A percentile compares a stretch with the other conserved stretches of the same genome.
phyloP scores from a whole-genome alignment of 2,329 filamentous ascomycete species.

The Dendryphion nanum region DNA sequence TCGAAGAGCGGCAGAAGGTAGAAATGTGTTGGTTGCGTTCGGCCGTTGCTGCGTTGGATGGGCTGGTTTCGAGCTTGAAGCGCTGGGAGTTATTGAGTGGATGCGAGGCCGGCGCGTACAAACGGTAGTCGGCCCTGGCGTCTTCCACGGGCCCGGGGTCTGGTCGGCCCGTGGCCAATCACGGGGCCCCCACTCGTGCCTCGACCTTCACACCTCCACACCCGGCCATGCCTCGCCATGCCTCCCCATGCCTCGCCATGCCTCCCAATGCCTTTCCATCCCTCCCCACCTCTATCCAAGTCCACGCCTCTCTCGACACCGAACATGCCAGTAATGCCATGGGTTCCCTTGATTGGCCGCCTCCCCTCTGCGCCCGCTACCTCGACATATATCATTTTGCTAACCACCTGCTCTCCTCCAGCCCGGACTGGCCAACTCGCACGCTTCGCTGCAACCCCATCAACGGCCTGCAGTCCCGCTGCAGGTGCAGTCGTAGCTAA shows the following conservation, averaged over 20 bases:
- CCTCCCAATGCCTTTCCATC: not conserved
- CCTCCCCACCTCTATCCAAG: not conserved
- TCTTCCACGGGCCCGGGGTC: no score
- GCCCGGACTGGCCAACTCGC: conserved; percentile 12
- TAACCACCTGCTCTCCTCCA: conserved; percentile 10
- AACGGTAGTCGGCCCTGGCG: not conserved
- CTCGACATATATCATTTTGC: conserved; percentile 7
- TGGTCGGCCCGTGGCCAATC: no score
- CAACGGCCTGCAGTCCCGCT: conserved; percentile 4
- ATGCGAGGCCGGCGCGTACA: conserved; percentile 5
- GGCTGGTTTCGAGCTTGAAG: conserved; percentile 6
- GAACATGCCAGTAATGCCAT: conserved; percentile 8
- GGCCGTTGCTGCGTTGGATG: no score
- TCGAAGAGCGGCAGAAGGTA: no score
- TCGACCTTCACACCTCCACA: not conserved
- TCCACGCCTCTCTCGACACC: not conserved
- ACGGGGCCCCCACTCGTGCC: not conserved
- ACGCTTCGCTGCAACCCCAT: conserved; percentile 2
- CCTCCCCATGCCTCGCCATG: conserved; percentile 1
- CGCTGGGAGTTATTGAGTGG: conserved; percentile 11
- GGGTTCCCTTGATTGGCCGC: conserved; percentile 6
- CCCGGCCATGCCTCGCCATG: not conserved
- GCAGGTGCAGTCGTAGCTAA: conserved; percentile 2
- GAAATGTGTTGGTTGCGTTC: no score
- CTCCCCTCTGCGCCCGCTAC: conserved; percentile 3